phyloP scores from a whole-genome alignment of 352 stramenopile genomes.

The Saprolegnia diclina region DNA sequence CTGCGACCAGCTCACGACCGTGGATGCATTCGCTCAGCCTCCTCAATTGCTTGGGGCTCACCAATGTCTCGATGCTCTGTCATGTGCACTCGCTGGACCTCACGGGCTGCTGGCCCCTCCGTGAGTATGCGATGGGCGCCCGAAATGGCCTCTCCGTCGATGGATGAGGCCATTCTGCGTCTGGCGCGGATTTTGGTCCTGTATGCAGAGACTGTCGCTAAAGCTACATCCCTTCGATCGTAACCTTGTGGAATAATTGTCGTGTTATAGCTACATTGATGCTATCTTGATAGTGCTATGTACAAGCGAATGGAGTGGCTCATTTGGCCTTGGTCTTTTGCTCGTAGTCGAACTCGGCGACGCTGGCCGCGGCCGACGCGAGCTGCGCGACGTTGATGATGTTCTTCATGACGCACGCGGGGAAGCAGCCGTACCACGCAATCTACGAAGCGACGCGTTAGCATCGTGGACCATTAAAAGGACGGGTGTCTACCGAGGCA shows the following conservation, averaged over 20 bases:
- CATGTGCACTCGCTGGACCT: slow-evolving; percentile 49
- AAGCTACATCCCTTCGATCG: too few species aligned
- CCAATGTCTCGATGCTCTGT: slow-evolving; percentile 43
- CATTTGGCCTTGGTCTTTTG: slow-evolving; percentile 21
- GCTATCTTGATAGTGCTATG: too few species aligned
- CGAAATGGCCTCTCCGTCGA: too few species aligned
- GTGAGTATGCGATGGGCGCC: slow-evolving; percentile 28
- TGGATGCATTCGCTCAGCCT: slow-evolving; percentile 59
- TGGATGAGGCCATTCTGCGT: too few species aligned
- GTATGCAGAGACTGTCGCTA: too few species aligned
- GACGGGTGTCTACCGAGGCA: slow-evolving; percentile 36
- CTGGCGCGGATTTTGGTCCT: too few species aligned
- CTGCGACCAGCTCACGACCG: slow-evolving; percentile 41
- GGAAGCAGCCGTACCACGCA: slow-evolving; percentile 84
- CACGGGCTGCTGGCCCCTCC: slow-evolving; percentile 53
- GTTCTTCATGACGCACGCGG: slow-evolving; percentile 89
- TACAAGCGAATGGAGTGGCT: not conserved
- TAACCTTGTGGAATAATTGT: too few species aligned
- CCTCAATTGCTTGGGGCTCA: slow-evolving; percentile 51
- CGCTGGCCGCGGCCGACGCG: slow-evolving; percentile 65
- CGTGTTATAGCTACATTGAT: too few species aligned
- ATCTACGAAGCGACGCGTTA: slow-evolving; percentile 35
- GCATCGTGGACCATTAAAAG: slow-evolving; percentile 25
- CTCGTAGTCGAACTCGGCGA: slow-evolving; percentile 49
- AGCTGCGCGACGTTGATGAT: slow-evolving; percentile 90